phyloP scores from a whole-genome alignment of 202 grass and related monocot species.

The Brachypodium distachyon region DNA sequence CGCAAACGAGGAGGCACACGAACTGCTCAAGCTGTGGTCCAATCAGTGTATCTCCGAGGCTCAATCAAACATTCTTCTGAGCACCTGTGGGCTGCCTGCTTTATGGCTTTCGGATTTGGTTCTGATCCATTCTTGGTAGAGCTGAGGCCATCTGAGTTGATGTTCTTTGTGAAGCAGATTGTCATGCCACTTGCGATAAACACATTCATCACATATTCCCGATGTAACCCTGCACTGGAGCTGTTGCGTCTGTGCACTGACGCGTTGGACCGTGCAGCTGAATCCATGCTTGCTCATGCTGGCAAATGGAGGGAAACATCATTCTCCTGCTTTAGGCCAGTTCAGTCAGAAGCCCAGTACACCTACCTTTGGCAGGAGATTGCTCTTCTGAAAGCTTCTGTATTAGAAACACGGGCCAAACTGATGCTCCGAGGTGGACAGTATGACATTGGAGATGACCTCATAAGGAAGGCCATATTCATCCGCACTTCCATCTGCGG shows the following conservation, averaged over 20 bases:
- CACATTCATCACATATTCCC: slow-evolving; percentile 86
- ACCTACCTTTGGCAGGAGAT: slow-evolving; percentile 89
- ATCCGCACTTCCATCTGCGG: slow-evolving; percentile 82
- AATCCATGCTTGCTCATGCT: slow-evolving; percentile 65
- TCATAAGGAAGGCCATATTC: slow-evolving; percentile 87
- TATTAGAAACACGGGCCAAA: slow-evolving; percentile 82
- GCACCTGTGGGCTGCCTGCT: slow-evolving; percentile 89
- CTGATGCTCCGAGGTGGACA: slow-evolving; percentile 83
- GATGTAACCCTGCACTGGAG: slow-evolving; percentile 70
- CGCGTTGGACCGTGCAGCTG: slow-evolving; percentile 62
- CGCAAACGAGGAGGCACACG: slow-evolving; percentile 47
- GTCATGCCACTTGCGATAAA: slow-evolving; percentile 81
- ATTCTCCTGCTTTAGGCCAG: slow-evolving; percentile 51
- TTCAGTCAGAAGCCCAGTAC: slow-evolving; percentile 47
- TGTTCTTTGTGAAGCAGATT: slow-evolving; percentile 72
- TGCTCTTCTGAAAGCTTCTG: slow-evolving; percentile 75
- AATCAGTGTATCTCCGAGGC: slow-evolving; percentile 76
- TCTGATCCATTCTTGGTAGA: slow-evolving; percentile 73
- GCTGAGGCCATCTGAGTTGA: slow-evolving; percentile 68
- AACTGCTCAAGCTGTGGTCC: slow-evolving; percentile 55
- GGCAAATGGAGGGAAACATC: slow-evolving; percentile 74
- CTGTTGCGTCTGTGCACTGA: slow-evolving; percentile 71
- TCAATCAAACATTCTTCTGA: slow-evolving; percentile 72
- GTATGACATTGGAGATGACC: slow-evolving; percentile 77
- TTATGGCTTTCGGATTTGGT: slow-evolving; percentile 76